Evolutionary conservation across 2,329 filamentous ascomycete species (phyloP), one percentile per base, ranked within the genome.

Genomic region (Dactylonectria estremocensis): DNA sequence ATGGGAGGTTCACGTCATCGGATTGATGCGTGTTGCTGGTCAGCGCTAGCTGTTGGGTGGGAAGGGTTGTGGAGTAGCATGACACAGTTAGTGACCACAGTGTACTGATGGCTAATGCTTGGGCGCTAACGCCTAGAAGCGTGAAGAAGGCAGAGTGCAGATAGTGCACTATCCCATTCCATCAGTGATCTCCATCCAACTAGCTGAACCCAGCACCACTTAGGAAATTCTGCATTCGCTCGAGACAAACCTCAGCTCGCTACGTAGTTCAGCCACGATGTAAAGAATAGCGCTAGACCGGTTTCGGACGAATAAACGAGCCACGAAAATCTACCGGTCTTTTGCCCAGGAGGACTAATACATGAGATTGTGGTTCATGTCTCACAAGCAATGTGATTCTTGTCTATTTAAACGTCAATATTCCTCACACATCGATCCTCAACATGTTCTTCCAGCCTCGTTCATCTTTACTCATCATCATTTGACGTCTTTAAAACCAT

Each of bases 301-400:
- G 11, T 71, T 76, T 48, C 13, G 69, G 73, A 59, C 56, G 58
- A 61, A 64, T 73, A 69, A 46, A 74, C 73, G 73, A 75, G 61
- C 59, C 3, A 48, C 61, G 61, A 68, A 57, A 64, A 65, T 33
- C n/a, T 53, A 7, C 46, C 61, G 61, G 61, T 57, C 24, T 20
- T 33, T n/a, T 11, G 35, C 20, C 16, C 18, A 10, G 18, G n/a
- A 53, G 50, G 33, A 35, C 8, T 14, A 8, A 22, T 16, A 28
- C 35, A 3, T 18, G 31, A 37, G 33, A 33, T 5, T 8, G 31
- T 13, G 5, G 10, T 16, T 53, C 14, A 31, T 16, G 11, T 11
- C n/a, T 33, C n/a, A 20, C 28, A 35, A 54, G 3, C 16, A 48
- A 56, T 28, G 10, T 3, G 4, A 18, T n/a, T 8, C 9, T 20